Base-by-base conservation (phyloP, 1,284 basidiomycete species). In the Cryptococcus amylolentus region DNA sequence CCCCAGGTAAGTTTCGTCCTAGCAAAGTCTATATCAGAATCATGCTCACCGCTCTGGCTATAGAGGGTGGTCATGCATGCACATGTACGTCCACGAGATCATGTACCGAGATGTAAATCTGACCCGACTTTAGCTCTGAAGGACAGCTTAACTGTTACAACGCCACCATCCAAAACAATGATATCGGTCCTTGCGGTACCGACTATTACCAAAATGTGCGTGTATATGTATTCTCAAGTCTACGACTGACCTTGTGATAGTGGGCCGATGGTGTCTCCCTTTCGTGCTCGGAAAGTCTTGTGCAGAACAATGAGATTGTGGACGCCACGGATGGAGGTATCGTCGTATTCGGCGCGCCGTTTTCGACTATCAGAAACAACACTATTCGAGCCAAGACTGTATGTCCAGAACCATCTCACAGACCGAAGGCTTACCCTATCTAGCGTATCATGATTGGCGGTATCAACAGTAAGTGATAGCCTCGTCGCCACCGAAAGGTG, bases 241-340 rank as follows among this genome's bases (percentile, higher is more conserved):
- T 31, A 27, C 44, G 49, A 55, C 42, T 20, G 31, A 28, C 57
- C 37, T 53, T 31, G 2, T 35, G 8, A 27, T 40, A 72, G 67
- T 91, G 89, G 90, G 87, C 90, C 3, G 89, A 92, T 66, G 90
- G 89, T 2, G 88, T 92, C 67, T 89, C 87, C 62, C 72, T 91
- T 55, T 84, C 84, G 51, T 93, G 90, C 73, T 78, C 77, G 55
- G 83, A 85, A 64, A 82, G 83, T 59, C 62, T 83, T 40, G 82
- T 92, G 38, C 82, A 82, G 53, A 85, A 87, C 65, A 93, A 92
- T 72, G 81, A 84, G 73, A 79, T 93, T 52, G 81, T 83, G 16
- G 74, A 75, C 54, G 72, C 89, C 4, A 91, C 90, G 1, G 90
- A 92, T 68, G 71, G 71, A 42, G 62, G 86, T 2, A 88, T 91